A percentile compares a stretch with the other conserved stretches of the same genome.
These are phyloP conservation scores for Termitomyces sp. DNA, from an alignment of 768 basidiomycete genomes.

Conservation along the genomic window DNA sequence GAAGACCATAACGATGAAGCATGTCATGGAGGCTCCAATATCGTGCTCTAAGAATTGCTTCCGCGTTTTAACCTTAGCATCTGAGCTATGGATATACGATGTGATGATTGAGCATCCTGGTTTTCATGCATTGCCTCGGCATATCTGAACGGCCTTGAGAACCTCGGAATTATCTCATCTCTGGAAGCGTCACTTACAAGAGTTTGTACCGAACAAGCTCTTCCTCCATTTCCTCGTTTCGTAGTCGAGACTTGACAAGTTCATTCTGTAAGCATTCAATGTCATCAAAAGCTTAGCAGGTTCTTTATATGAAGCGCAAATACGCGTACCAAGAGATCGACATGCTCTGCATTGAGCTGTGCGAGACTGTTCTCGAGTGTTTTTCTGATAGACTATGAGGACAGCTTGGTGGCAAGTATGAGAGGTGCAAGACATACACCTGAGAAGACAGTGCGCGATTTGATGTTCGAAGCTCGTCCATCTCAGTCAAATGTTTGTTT, in stretches of 20 bases:
- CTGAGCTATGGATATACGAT: constrained; percentile 50
- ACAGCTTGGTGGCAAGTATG: neutral
- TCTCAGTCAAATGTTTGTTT: constrained; percentile 79
- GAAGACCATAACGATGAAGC: neutral
- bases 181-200: constrained; percentile 48
- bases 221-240: constrained; percentile 89
- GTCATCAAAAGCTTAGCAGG: neutral
- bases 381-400: constrained; percentile 45
- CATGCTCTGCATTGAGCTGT: constrained; percentile 80
- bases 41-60: constrained; percentile 21
- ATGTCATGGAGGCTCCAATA: neutral
- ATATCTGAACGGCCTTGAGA: constrained; percentile 28
- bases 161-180: constrained; percentile 2
- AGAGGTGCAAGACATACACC: constrained; percentile 52
- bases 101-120: constrained; percentile 63
- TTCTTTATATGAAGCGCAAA: neutral
- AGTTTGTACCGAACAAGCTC: constrained; percentile 95
- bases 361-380: constrained; percentile 73
- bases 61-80: constrained; percentile 39
- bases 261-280: constrained; percentile 56
- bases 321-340: constrained; percentile 55
- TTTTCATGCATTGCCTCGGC: constrained; percentile 79
- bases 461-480: constrained; percentile 76
- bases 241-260: constrained; percentile 82
- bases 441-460: constrained; percentile 75